Evolutionary conservation across 495 filamentous ascomycete species (phyloP), one percentile per base, ranked within the genome.

Genomic region (Tirmania nivea): DNA sequence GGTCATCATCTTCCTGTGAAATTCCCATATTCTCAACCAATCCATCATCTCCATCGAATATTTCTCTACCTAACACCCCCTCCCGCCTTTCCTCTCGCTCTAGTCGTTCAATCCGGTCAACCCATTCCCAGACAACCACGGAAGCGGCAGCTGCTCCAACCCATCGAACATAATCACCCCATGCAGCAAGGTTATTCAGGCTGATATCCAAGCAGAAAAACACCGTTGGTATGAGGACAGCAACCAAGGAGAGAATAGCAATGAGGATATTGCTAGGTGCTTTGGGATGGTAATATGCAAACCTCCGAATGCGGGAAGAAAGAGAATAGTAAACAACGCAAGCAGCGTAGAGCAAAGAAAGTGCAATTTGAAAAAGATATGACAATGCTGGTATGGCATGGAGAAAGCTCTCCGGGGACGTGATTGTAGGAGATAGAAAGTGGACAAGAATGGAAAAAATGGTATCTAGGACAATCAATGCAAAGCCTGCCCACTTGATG

Each of bases 61-160:
- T 78, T 63, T 97, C 90, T 56, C 90, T 72, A 17, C 90, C 90
- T 3, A 97, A 71, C 21, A 97, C 89, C 9, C 90, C 92, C 56
- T 94, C 90, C 65, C 93, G 94, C 61, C 84, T 84, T 60, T 97
- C 90, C 62, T 97, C 89, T 52, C 90, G 76, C 67, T 97, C 90
- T 50, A 97, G 68, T 0, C 86, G 86, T 65, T 97, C 90, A 52
- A 97, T 97, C n/a, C 92, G 75, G 65, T 97, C 90, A 16, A 97
- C 90, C 90, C 90, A 97, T 66, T 97, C 90, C 90, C 90, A 97
- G 1, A 97, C 90, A 14, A 96, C 83, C 17, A 95, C 90, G 68
- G 87, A 94, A 8, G 90, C 92, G 2, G 87, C 86, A 0, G 88
- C 87, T 1, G 92, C 90, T 34, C 90, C 92, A 47, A 96, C 92